These are phyloP conservation scores for Phytophthora meadii DNA, from an alignment of 352 stramenopile genomes.

Conservation along the genomic window DNA sequence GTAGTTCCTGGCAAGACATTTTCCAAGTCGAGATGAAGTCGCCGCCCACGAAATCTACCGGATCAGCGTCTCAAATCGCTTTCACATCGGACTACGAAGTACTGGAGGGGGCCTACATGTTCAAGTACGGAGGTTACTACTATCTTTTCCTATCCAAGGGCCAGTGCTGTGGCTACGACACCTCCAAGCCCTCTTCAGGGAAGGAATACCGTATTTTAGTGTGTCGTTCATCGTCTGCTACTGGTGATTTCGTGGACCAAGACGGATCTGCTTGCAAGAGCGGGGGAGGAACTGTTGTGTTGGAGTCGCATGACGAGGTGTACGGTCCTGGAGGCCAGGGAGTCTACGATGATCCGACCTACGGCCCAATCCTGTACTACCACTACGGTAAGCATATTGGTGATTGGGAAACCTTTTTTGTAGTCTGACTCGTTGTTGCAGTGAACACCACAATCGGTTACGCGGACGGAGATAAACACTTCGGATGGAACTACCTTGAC, in stretches of 20 bases:
- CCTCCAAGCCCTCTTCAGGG: conserved; percentile 25
- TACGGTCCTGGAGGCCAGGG: conserved; percentile 54
- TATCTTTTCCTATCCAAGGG: conserved; percentile 59
- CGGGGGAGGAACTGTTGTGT: conserved; percentile 46
- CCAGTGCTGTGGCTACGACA: conserved; percentile 44
- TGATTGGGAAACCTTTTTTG: background rate
- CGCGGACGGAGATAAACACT: conserved; percentile 29
- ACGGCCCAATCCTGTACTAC: conserved; percentile 57
- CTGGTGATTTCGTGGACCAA: conserved; percentile 41
- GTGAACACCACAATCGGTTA: conserved; percentile 52
- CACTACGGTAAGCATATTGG: conserved; percentile 45
- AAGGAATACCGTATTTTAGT: conserved; percentile 60
- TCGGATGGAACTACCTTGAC: conserved; percentile 56
- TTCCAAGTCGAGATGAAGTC: conserved; percentile 34
- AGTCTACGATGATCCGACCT: conserved; percentile 50
- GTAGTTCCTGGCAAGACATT: conserved; percentile 44
- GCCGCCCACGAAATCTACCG: conserved; percentile 13
- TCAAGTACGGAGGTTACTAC: conserved; percentile 44
- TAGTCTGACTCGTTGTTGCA: conserved; percentile 8
- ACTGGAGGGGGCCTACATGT: conserved; percentile 49
- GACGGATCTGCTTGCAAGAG: conserved; percentile 35
- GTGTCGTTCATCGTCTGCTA: conserved; percentile 42
- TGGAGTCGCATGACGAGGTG: conserved; percentile 47
- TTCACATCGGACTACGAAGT: conserved; percentile 37
- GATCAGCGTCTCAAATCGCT: conserved; percentile 24